Evolutionary conservation across 805 yeast species (phyloP), one percentile per base, ranked within the genome.

Genomic region (Metschnikowia cerradonensis): DNA sequence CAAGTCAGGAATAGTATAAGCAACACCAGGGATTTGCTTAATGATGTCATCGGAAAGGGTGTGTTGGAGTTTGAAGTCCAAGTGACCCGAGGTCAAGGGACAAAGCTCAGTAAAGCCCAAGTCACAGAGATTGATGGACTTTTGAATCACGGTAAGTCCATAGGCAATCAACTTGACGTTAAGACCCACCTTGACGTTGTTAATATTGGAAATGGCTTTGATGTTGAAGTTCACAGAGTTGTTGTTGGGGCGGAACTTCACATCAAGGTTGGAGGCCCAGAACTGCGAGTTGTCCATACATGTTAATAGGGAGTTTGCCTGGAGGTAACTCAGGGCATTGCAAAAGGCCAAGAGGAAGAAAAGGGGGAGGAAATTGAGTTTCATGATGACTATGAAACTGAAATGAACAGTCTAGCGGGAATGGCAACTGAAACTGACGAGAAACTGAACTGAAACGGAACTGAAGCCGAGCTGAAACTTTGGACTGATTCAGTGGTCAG

Each of bases 241-340:
- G 67, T 86, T 87, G 41, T 68, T 75, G 3, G 96, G 96, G 62
- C 71, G 84, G 66, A 78, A 88, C 40, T 69, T 69, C 47, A 91
- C 95, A 60, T 88, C 87, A 64, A 94, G 91, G 57, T 76, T 80
- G 7, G 90, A 80, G 4, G 97, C 92, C 2, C 96, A 83, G 60
- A 94, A 83, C 64, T 83, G 86, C 6, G 99, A 91, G 66, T 87
- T 75, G 40, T 83, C 85, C 96, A 90, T 91, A 73, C 99, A 94
- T 37, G 98, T 88, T 59, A 92, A 73, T 58, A 94, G 75, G 7
- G 97, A 89, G 17, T 81, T 67, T 0, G 94, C 79, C 55, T 67
- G 72, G 50, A 83, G 65, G 50, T 57, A 60, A 30, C 54, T 56
- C 23, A 39, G 55, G 22, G 66, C 73, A 7, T 50, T 31, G 6